A percentile compares a stretch with the other conserved stretches of the same genome.
Conservation (phyloP, 2,329 filamentous ascomycete genomes). For the Sarocladiaceae sp. region DNA sequence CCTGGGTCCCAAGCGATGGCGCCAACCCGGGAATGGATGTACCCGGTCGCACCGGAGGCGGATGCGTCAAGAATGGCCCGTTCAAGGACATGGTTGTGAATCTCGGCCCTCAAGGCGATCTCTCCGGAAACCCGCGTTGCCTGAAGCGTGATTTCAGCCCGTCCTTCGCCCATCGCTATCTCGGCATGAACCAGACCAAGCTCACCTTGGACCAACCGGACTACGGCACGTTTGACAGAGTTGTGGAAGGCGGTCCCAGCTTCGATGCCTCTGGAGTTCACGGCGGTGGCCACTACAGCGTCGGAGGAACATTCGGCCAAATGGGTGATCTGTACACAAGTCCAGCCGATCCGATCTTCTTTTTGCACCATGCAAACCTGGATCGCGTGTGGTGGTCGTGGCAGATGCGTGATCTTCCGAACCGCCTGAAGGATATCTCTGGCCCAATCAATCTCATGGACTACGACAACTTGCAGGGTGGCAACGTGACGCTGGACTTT, state of each 20-base stretch:
- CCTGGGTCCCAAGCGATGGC: neutral
- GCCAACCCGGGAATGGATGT: neutral
- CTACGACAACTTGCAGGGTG: neutral
- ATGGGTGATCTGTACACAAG: slow-evolving; percentile 12
- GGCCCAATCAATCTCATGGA: slow-evolving; percentile 8
- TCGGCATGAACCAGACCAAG: neutral
- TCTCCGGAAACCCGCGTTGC: neutral
- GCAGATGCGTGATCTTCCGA: slow-evolving; percentile 13
- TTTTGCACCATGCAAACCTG: slow-evolving; percentile 17
- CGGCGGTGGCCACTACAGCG: slow-evolving; percentile 10
- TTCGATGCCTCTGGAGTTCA: neutral
- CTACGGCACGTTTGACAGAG: neutral
- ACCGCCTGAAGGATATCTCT: slow-evolving; percentile 8
- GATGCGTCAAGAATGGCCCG: slow-evolving; percentile 48
- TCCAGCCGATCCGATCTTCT: slow-evolving; percentile 17
- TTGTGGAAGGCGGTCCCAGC: neutral
- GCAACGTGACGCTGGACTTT: slow-evolving; percentile 9
- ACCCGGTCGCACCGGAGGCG: slow-evolving; percentile 37
- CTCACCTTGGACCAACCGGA: neutral
- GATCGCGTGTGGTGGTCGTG: slow-evolving; percentile 18
- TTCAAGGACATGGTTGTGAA: slow-evolving; percentile 31
- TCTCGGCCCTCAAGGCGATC: neutral
- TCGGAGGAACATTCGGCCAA: slow-evolving; percentile 11
- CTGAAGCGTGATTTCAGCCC: neutral
- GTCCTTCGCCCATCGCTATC: neutral